A percentile compares a stretch with the other conserved stretches of the same genome.
These are phyloP conservation scores for Gossypium laxum DNA, from an alignment of 441 rosid genomes.

Conservation along the genomic window DNA sequence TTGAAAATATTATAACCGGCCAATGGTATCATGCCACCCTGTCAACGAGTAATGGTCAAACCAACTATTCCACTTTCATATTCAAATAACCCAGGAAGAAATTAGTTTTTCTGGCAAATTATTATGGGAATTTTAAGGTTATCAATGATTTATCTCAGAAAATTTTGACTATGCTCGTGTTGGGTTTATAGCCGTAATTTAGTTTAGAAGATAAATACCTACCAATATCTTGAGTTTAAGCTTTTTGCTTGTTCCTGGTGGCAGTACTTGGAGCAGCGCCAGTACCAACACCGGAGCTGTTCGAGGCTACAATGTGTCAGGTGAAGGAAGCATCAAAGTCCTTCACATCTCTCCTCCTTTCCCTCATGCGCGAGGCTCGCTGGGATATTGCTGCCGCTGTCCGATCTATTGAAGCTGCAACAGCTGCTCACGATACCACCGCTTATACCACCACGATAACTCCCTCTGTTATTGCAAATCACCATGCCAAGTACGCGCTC, in stretches of 20 bases:
- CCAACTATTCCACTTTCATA: background rate
- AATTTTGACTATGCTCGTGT: too few relatives aligned
- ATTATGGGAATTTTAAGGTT: background rate
- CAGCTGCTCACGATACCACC: constrained; percentile 28
- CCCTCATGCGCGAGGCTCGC: constrained; percentile 77
- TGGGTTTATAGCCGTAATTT: background rate
- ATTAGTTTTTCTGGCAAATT: background rate
- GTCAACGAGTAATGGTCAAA: background rate
- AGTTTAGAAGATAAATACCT: background rate
- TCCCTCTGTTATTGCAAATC: constrained; percentile 43
- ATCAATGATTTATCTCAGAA: too few relatives aligned
- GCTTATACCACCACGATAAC: constrained; percentile 20
- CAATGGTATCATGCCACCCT: background rate
- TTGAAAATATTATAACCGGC: background rate
- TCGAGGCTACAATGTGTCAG: constrained; percentile 57
- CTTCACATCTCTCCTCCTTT: constrained; percentile 63
- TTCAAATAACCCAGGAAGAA: background rate
- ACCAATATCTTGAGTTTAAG: background rate
- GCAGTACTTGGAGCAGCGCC: constrained; percentile 48
- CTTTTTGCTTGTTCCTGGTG: background rate
- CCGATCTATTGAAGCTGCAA: constrained; percentile 84
- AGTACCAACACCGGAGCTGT: constrained; percentile 64
- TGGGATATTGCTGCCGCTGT: constrained; percentile 91
- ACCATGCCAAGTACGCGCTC: constrained; percentile 71
- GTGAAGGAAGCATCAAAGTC: constrained; percentile 71